phyloP scores from a whole-genome alignment of 2,329 filamentous ascomycete genomes.

The Penicillium sp. region DNA sequence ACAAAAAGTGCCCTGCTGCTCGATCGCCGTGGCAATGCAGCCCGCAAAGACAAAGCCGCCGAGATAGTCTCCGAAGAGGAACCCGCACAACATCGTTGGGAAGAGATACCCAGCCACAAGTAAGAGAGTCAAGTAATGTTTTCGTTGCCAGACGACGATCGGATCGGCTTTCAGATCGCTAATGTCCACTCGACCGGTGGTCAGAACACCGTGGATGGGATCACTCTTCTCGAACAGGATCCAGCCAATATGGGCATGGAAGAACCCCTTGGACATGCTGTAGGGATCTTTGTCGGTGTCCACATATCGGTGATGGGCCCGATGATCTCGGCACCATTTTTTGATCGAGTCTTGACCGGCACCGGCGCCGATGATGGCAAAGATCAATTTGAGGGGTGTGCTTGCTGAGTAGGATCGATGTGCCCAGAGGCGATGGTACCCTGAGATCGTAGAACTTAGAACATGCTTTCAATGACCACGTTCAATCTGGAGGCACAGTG shows the following conservation, averaged over 20 bases:
- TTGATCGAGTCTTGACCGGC: constrained; percentile 75
- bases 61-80: constrained; percentile 68
- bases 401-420: constrained; percentile 73
- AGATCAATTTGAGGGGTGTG: constrained; percentile 65
- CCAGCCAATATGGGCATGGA: constrained; percentile 78
- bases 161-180: constrained; percentile 76
- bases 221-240: constrained; percentile 79
- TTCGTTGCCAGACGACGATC: constrained; percentile 77
- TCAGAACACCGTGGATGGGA: constrained; percentile 51
- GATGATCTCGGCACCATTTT: constrained; percentile 79
- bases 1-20: constrained; percentile 84
- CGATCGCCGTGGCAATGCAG: constrained; percentile 73
- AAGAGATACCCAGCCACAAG: constrained; percentile 67
- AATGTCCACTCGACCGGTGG: constrained; percentile 75
- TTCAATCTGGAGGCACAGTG: background rate
- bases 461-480: background rate
- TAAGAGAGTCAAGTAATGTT: constrained; percentile 54
- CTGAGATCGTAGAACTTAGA: constrained; percentile 27
- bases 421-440: constrained; percentile 76
- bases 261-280: constrained; percentile 74
- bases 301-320: constrained; percentile 80
- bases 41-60: constrained; percentile 77
- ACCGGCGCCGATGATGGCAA: constrained; percentile 70
- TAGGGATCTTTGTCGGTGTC: constrained; percentile 86
- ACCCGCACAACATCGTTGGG: constrained; percentile 64